Evolutionary conservation across 2,329 filamentous ascomycete genomes (phyloP).

Genomic region (Bimuria novae-zelandiae): DNA sequence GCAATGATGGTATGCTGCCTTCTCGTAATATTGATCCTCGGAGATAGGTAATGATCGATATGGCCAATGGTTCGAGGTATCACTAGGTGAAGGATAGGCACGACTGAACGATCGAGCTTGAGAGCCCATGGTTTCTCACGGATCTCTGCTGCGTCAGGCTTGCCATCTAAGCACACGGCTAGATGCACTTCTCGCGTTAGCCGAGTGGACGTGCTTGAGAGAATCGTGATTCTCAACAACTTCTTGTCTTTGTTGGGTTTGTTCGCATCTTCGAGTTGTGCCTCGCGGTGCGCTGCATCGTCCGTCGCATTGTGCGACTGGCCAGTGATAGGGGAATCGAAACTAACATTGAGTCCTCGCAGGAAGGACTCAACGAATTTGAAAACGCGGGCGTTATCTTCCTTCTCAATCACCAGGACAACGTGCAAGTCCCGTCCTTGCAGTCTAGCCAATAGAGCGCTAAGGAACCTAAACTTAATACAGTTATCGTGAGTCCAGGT

Average conservation of each 20-base stretch:
- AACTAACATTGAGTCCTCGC: constrained; percentile 28
- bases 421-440: constrained; percentile 30
- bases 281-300: too few species aligned
- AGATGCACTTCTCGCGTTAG: constrained; percentile 39
- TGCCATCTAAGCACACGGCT: constrained; percentile 49
- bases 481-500: constrained; percentile 36
- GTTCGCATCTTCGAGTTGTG: too few species aligned
- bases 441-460: constrained; percentile 26
- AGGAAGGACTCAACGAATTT: constrained; percentile 34
- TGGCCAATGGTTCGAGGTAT: constrained; percentile 51
- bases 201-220: constrained; percentile 31
- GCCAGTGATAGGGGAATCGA: constrained; percentile 28
- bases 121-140: constrained; percentile 31
- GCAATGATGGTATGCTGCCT: constrained; percentile 45
- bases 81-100: constrained; percentile 46
- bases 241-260: constrained; percentile 14
- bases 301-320: not conserved
- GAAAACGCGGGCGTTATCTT: constrained; percentile 28
- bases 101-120: constrained; percentile 19
- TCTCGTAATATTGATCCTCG: constrained; percentile 20
- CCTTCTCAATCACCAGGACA: constrained; percentile 32
- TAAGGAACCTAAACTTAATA: constrained; percentile 41
- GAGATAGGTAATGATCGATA: constrained; percentile 47
- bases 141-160: constrained; percentile 28
- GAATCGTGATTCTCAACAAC: constrained; percentile 41